phyloP scores from a whole-genome alignment of 1,284 basidiomycete genomes.

The Boletus subluridellus region DNA sequence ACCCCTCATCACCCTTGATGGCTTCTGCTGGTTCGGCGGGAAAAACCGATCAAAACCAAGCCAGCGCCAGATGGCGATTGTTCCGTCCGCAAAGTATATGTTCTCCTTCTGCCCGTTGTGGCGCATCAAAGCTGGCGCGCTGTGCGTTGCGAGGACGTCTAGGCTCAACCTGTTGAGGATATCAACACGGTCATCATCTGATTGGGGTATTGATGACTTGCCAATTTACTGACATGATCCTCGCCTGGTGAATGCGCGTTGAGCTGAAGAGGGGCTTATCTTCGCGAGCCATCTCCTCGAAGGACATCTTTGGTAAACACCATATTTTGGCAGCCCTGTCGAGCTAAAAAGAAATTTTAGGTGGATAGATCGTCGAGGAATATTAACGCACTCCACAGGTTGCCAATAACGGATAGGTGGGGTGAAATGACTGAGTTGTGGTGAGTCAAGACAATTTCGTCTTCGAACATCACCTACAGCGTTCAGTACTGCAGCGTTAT shows the following conservation, averaged over 20 bases:
- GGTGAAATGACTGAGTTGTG: slow-evolving; percentile 58
- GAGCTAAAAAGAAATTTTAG: slow-evolving; percentile 42
- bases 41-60: slow-evolving; percentile 63
- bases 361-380: not conserved
- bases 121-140: slow-evolving; percentile 57
- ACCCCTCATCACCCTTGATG: slow-evolving; percentile 48
- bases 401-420: slow-evolving; percentile 57
- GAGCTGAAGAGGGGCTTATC: slow-evolving; percentile 74
- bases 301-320: slow-evolving; percentile 41
- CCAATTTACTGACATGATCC: slow-evolving; percentile 63
- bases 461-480: slow-evolving; percentile 45
- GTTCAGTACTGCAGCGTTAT: slow-evolving; percentile 59
- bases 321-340: slow-evolving; percentile 73
- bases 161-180: slow-evolving; percentile 48
- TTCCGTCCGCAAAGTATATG: slow-evolving; percentile 46
- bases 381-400: slow-evolving; percentile 61
- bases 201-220: slow-evolving; percentile 21
- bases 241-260: slow-evolving; percentile 59
- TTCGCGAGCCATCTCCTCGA: slow-evolving; percentile 48
- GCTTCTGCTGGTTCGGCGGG: slow-evolving; percentile 41
- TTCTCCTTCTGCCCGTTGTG: slow-evolving; percentile 31
- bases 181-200: not conserved
- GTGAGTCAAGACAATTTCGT: slow-evolving; percentile 9
- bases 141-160: slow-evolving; percentile 59
- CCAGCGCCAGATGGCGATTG: slow-evolving; percentile 64